Evolutionary conservation across 2,329 filamentous ascomycete species (phyloP).

Genomic region (Cadophora luteo-olivacea): DNA sequence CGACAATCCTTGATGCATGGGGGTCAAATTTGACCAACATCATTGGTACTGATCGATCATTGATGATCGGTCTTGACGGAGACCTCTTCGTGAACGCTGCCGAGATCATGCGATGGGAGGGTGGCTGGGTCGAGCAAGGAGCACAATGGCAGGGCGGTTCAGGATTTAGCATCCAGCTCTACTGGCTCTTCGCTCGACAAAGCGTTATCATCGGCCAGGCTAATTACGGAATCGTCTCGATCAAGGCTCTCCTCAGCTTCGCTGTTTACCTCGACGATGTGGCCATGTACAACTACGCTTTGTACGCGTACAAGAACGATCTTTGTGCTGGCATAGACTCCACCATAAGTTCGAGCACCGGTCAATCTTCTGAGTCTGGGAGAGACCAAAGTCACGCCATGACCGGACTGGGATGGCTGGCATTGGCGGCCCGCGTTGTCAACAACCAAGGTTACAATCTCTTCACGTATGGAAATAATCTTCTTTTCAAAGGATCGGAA

Average conservation of each 20-base stretch:
- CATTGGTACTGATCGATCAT: slow-evolving; percentile 46
- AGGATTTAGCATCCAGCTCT: slow-evolving; percentile 50
- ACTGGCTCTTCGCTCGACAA: slow-evolving; percentile 51
- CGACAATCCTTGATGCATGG: slow-evolving; percentile 49
- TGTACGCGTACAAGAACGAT: slow-evolving; percentile 47
- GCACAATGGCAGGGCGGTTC: slow-evolving; percentile 45
- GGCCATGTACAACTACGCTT: slow-evolving; percentile 50
- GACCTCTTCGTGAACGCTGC: slow-evolving; percentile 51
- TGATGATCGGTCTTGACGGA: slow-evolving; percentile 49
- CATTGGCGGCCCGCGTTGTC: slow-evolving; percentile 44
- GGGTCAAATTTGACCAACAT: slow-evolving; percentile 45
- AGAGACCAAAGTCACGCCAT: slow-evolving; percentile 48
- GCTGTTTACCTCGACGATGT: slow-evolving; percentile 51
- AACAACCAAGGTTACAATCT: slow-evolving; percentile 45
- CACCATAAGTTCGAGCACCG: slow-evolving; percentile 44
- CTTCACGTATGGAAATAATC: not conserved
- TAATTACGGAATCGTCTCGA: slow-evolving; percentile 51
- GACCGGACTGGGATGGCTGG: slow-evolving; percentile 46
- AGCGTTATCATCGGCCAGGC: slow-evolving; percentile 49
- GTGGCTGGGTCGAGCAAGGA: slow-evolving; percentile 48
- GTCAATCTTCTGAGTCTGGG: slow-evolving; percentile 48
- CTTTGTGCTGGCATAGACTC: slow-evolving; percentile 47
- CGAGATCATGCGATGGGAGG: slow-evolving; percentile 54
- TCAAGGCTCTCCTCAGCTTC: slow-evolving; percentile 49
- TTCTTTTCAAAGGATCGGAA: slow-evolving; percentile 45